Conservation (phyloP, 2,329 filamentous ascomycete species). For the Tolypocladium amazonense region DNA sequence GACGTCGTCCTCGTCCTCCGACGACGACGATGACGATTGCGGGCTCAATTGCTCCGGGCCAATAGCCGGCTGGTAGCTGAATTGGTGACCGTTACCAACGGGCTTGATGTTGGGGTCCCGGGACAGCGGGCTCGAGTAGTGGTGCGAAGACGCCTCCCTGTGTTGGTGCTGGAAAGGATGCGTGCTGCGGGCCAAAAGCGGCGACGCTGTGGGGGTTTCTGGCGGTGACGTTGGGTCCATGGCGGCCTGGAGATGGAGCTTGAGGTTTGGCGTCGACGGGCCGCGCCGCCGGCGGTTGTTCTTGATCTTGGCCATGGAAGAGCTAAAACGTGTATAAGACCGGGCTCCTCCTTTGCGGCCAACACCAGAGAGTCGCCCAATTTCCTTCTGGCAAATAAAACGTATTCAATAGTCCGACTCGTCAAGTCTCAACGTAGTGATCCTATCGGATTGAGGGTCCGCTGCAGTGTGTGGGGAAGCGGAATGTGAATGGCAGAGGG, state of each 20-base stretch:
- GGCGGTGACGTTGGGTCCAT: slow-evolving; percentile 34
- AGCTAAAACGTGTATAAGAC: slow-evolving; percentile 1
- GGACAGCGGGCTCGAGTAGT: slow-evolving; percentile 16
- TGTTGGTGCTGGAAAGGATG: slow-evolving; percentile 7
- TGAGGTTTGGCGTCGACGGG: slow-evolving; percentile 31
- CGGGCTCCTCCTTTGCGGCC: not conserved
- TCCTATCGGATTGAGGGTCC: slow-evolving; percentile 9
- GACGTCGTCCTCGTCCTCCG: slow-evolving; percentile 10
- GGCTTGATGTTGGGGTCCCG: slow-evolving; percentile 31
- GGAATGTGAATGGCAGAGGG: not conserved
- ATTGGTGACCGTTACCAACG: slow-evolving; percentile 29
- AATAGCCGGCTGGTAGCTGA: slow-evolving; percentile 26
- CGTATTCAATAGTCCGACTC: not conserved
- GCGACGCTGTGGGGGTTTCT: slow-evolving; percentile 32
- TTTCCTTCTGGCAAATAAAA: not conserved
- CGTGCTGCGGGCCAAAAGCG: slow-evolving; percentile 22
- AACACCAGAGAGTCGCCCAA: not conserved
- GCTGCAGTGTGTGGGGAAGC: slow-evolving; percentile 15
- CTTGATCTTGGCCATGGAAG: slow-evolving; percentile 4
- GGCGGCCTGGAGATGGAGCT: slow-evolving; percentile 19
- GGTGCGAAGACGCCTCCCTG: slow-evolving; percentile 20
- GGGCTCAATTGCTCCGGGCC: slow-evolving; percentile 25
- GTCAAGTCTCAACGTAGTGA: slow-evolving; percentile 1
- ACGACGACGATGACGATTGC: slow-evolving; percentile 22
- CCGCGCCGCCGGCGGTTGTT: slow-evolving; percentile 18